Evolutionary conservation across 1,139 yeast genomes (phyloP), one percentile per base, ranked within the genome.

Genomic region (Candida labiduridarum): DNA sequence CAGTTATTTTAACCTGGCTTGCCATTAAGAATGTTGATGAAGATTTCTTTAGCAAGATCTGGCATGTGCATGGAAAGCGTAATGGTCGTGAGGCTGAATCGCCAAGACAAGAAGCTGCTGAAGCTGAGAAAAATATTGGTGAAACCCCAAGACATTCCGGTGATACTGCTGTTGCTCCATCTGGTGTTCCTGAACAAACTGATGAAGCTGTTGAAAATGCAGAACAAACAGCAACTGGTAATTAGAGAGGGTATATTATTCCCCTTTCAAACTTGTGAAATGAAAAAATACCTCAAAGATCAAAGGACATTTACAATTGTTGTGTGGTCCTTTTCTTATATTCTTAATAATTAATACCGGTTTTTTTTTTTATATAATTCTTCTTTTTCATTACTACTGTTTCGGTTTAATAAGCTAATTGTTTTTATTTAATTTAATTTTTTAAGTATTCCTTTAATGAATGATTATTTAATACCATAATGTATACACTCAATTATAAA

Each of bases 101-200:
- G 27, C 34, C 33, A 27, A 22, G 12, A 8, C 22, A 18, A 15
- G 15, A 27, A 8, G 43, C 15, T 27, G 18, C 33, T 10, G 55
- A 49, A 14, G 47, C 53, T 42, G 69, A 64, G 40, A 67, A 68
- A 59, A 52, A 56, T 15, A 50, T 64, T 45, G 64, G 60, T 34
- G 65, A 61, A 38, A 64, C 69, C n/a, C 72, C 73, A 55, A 69
- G 74, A 64, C 68, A 62, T 46, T 64, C 69, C 46, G 74, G 74
- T 48, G 74, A 69, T 45, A 69, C 74, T 46, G 72, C 72, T 18
- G 70, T 67, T 53, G 57, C 65, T 6, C 57, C 62, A 45, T 48
- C 54, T 22, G 60, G 59, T 40, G 56, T 52, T 41, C 58, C 56
- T 27, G 43, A 40, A 40, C 34, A 14, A 16, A 25, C 43, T 15